Evolutionary conservation across 805 yeast genomes (phyloP), one percentile per base, ranked within the genome.

Genomic region (Kluyveromyces siamensis): DNA sequence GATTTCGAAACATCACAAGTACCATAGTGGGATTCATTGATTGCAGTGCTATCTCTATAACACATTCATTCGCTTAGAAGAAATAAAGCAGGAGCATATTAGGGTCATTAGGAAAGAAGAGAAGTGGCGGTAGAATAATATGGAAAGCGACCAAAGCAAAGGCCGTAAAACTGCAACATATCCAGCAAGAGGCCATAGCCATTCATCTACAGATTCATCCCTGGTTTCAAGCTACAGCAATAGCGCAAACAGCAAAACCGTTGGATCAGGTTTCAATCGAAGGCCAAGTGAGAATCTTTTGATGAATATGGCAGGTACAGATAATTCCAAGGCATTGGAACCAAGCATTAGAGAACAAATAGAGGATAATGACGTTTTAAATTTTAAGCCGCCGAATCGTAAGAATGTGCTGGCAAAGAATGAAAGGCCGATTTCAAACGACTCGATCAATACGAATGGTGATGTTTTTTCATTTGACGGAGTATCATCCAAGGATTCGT

Each of bases 281-380:
- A 55, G 68, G 42, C 69, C 69, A 6, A 62, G 67, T 45, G 67
- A 65, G 40, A 65, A 63, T 50, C 43, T 63, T 30, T 44, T 62
- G 39, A 44, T 54, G 45, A 60, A 57, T 45, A 49, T 50, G 47
- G 48, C 52, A 35, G 50, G 46, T 18, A 52, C 41, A 37, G 46
- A 30, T 10, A 10, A 4, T 30, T 30, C 14, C 2, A 30, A 30
- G 14, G 14, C 35, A 2, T 27, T 36, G 45, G 19, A 50, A 37
- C 4, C 39, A 35, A 11, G 33, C n/a, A 11, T 18, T 27, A 42
- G 42, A 25, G 46, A 48, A 19, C 41, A 27, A 36, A 33, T 17
- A 16, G 40, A 18, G 30, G 33, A 35, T 9, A 10, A 17, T 11
- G 21, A 40, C 8, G 21, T 38, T 13, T 27, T 35, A 11, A 8